Conservation (phyloP, 768 basidiomycete genomes). For the Leucocoprinus birnbaumii region DNA sequence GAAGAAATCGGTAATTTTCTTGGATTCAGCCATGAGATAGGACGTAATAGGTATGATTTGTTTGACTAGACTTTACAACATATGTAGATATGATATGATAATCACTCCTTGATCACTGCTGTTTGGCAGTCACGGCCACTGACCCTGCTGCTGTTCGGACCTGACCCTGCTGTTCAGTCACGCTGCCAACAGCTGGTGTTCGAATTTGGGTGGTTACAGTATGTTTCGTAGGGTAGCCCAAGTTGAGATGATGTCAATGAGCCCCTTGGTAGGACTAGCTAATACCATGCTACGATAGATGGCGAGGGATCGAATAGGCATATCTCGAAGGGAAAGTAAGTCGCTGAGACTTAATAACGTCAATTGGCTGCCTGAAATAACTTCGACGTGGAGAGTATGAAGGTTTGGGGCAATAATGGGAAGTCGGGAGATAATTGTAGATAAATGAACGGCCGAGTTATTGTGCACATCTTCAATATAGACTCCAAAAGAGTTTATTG, state of each 20-base stretch:
- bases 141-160: no score
- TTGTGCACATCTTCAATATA: not conserved
- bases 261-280: not conserved
- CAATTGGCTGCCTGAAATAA: no score
- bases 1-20: no score
- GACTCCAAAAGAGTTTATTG: not conserved
- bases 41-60: no score
- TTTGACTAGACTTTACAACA: no score
- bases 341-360: not conserved
- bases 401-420: not conserved
- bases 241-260: not conserved
- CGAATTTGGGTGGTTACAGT: no score
- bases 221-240: slow-evolving; percentile 2
- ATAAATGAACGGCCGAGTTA: not conserved
- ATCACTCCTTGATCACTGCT: no score
- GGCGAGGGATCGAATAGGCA: not conserved
- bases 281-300: not conserved
- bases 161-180: no score
- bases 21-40: no score
- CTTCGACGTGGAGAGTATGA: not conserved
- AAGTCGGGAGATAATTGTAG: not conserved
- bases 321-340: not conserved
- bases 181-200: no score
- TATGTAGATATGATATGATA: no score
- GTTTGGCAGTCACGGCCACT: no score